These are phyloP conservation scores for Boletus huronensis DNA, from an alignment of 768 basidiomycete species.

Conservation along the genomic window DNA sequence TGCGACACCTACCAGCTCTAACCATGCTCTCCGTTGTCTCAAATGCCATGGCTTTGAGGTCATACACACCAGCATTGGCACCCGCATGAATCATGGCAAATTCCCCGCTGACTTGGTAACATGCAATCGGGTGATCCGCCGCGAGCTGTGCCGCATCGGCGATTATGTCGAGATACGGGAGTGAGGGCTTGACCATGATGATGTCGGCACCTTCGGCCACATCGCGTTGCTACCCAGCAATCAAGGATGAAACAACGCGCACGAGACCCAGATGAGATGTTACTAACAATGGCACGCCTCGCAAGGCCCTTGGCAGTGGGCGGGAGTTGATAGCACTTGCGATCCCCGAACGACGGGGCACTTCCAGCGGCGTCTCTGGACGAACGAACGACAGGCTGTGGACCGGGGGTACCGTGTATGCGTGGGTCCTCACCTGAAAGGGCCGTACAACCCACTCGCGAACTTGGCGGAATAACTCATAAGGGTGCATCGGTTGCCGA, in stretches of 20 bases:
- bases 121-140: slow-evolving; percentile 88
- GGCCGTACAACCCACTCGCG: slow-evolving; percentile 91
- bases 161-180: slow-evolving; percentile 97
- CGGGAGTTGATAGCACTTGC: slow-evolving; percentile 98
- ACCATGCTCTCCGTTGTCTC: slow-evolving; percentile 91
- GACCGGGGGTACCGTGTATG: neutral
- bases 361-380: slow-evolving; percentile 94
- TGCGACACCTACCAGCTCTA: slow-evolving; percentile 66
- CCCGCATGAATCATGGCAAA: slow-evolving; percentile 97
- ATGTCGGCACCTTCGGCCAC: slow-evolving; percentile 91
- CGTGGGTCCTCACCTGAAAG: slow-evolving; percentile 67
- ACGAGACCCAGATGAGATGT: neutral
- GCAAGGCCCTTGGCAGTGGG: slow-evolving; percentile 86
- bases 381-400: neutral
- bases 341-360: slow-evolving; percentile 89
- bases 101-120: slow-evolving; percentile 97
- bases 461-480: slow-evolving; percentile 99
- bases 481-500: slow-evolving; percentile 84
- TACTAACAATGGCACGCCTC: slow-evolving; percentile 83
- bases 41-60: slow-evolving; percentile 88
- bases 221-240: slow-evolving; percentile 69
- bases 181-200: slow-evolving; percentile 96
- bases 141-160: slow-evolving; percentile 80
- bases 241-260: neutral
- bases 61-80: slow-evolving; percentile 90